Base-by-base conservation (phyloP, 2,329 filamentous ascomycete species). In the Aurifilum marmelostoma region DNA sequence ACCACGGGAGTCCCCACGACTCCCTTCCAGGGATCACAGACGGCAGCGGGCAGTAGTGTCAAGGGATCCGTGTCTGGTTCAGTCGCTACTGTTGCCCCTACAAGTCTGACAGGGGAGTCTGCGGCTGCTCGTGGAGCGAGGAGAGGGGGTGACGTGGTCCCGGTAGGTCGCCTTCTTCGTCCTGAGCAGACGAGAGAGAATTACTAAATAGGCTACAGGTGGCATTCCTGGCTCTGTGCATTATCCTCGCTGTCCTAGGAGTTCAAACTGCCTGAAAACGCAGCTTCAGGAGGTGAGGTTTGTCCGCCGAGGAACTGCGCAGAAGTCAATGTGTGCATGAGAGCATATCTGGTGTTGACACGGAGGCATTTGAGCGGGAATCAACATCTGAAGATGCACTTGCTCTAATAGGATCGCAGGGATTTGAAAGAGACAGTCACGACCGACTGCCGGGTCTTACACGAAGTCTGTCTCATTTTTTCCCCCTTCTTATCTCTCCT, bases 201-300 rank as follows among this genome's bases (percentile, higher is more conserved):
- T 61, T 47, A 64, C 67, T 69, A 56, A 71, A 32, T 58, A 27
- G 18, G 8, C n/a, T 12, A 12, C 27, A 71, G 69, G 52, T 66
- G 43, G 64, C 47, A 2, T n/a, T 65, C 29, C 37, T 70, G 60
- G 63, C 34, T 43, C 54, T 71, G 32, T 69, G 69, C 54, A 7
- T 66, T 16, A 34, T 67, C 37, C 37, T 39, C 18, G 50, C 54
- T 37, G 59, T 59, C n/a, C 43, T 50, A 21, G 63, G 52, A 11
- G 3, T 62, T 52, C 67, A 59, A 16, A 29, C 56, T 29, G 66
- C 52, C 52, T 6, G 27, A 8, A 29, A 29, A 16, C 9, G 52
- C 12, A 18, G 14, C 16, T 29, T 56, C 14, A 29, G 29, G 52
- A 16, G n/a, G 6, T 5, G 27, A 27, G 7, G 2, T 27, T 6